Conservation (phyloP, 345 rosid species). For the Aethionema arabicum region DNA sequence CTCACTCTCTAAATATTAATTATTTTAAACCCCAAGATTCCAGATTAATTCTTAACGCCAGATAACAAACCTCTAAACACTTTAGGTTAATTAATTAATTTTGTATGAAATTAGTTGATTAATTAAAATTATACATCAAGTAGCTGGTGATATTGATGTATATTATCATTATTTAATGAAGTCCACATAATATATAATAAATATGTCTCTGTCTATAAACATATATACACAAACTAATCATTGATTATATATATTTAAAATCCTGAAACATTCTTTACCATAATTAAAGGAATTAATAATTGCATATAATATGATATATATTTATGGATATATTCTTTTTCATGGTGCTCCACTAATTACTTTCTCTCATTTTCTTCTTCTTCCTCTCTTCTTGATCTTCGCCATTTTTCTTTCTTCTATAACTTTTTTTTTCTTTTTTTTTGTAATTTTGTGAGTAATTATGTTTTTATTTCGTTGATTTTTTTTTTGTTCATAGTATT, state of each 20-base stretch:
- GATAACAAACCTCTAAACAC: slow-evolving; percentile 17
- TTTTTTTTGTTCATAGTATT: slow-evolving; percentile 25
- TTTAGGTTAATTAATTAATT: slow-evolving; percentile 1
- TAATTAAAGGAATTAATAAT: neutral
- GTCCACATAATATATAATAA: neutral
- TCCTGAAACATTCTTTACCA: slow-evolving; percentile 22
- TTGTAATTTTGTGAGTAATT: slow-evolving; percentile 23
- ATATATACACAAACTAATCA: slow-evolving; percentile 26
- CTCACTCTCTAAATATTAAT: slow-evolving; percentile 18
- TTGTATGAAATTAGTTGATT: slow-evolving; percentile 21
- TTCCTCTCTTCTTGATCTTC: slow-evolving; percentile 2
- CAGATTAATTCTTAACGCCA: slow-evolving; percentile 25
- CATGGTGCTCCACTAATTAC: slow-evolving; percentile 39
- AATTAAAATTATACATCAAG: slow-evolving; percentile 24
- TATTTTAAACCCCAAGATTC: slow-evolving; percentile 13
- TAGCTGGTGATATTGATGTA: slow-evolving; percentile 22
- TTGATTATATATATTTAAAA: slow-evolving; percentile 24
- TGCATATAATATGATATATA: slow-evolving; percentile 10
- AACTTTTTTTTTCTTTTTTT: slow-evolving; percentile 13
- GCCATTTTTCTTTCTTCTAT: slow-evolving; percentile 14
- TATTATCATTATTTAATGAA: slow-evolving; percentile 15
- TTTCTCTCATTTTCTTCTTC: slow-evolving; percentile 20
- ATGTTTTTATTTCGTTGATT: slow-evolving; percentile 11
- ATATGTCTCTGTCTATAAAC: slow-evolving; percentile 12
- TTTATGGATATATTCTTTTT: slow-evolving; percentile 27